Base-by-base conservation (phyloP, 2,329 filamentous ascomycete genomes). In the Colletotrichum sp. region DNA sequence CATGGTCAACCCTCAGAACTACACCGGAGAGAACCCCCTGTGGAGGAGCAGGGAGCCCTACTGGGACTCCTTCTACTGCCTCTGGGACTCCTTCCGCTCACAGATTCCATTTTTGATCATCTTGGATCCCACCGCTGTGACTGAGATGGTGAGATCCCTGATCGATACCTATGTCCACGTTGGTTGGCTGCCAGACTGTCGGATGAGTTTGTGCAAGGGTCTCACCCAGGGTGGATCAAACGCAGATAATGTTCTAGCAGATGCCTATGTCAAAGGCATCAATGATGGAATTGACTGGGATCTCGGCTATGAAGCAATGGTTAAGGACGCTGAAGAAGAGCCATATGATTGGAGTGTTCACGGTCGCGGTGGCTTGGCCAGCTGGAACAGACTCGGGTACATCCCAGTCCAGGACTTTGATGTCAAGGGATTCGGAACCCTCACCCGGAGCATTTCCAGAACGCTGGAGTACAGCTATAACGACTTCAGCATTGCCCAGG, bases 401-500 rank as follows among this genome's bases (percentile, higher is more conserved):
- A 93, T 96, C 16, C 94, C 94, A 0, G 90, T 90, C 0, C 89
- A 93, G 73, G 93, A 95, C 77, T 91, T 91, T 71, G 94, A 96
- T 82, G 86, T 87, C 81, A 87, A 87, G 73, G 93, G 93, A 3
- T 90, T 91, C n/a, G 94, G 94, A 1, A 91, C 92, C 0, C 90
- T 94, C 82, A 95, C 94, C 0, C 89, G 94, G 8, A 93, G 90
- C 77, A 90, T 96, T 30, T 95, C 92, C 2, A 89, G 94, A 9
- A 95, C 94, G 0, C 89, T 96, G 1, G 94, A 96, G 82, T 96
- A 96, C 81, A 91, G 93, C 8, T 96, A 96, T 83, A 92, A 96
- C 78, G 94, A 96, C 84, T 96, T 92, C 79, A 92, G 91, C 78
- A 92, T 95, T 71, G 87, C 92, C 1, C 86, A 91, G 63, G 90